Evolutionary conservation across 2,329 filamentous ascomycete genomes (phyloP).

Genomic region (Alternaria hordeiaustralica): DNA sequence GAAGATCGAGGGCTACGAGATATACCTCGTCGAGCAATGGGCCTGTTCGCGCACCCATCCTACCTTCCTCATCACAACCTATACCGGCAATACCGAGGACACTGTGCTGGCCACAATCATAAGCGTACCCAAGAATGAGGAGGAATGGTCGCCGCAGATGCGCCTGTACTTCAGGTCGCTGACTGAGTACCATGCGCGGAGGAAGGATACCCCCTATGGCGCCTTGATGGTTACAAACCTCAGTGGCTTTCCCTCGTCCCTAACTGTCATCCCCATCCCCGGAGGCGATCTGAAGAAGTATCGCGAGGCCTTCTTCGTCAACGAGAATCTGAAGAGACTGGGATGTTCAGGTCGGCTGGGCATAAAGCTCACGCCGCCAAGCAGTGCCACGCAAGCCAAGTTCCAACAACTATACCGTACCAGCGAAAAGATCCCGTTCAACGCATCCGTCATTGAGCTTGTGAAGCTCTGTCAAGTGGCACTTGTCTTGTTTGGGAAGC

Average conservation of each 20-base stretch:
- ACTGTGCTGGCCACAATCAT: conserved; percentile 80
- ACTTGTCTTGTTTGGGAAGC: conserved; percentile 83
- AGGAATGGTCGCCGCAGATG: conserved; percentile 78
- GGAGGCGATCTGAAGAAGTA: conserved; percentile 84
- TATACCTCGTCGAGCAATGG: conserved; percentile 98
- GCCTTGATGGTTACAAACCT: conserved; percentile 94
- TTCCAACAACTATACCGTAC: conserved; percentile 90
- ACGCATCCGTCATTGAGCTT: conserved; percentile 81
- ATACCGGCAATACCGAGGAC: conserved; percentile 84
- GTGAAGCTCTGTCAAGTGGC: conserved; percentile 92
- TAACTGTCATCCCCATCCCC: conserved; percentile 90
- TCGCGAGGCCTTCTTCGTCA: conserved; percentile 86
- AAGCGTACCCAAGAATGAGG: conserved; percentile 80
- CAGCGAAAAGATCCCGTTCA: conserved; percentile 79
- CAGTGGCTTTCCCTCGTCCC: conserved; percentile 85
- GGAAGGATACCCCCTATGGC: conserved; percentile 81
- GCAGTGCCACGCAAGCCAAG: conserved; percentile 83
- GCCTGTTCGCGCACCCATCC: conserved; percentile 89
- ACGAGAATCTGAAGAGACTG: conserved; percentile 89
- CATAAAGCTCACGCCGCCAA: conserved; percentile 78
- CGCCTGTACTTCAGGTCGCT: conserved; percentile 86
- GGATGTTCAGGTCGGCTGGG: conserved; percentile 91
- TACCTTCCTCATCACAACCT: conserved; percentile 90
- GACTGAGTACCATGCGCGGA: conserved; percentile 82
- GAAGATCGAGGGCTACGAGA: conserved; percentile 81